These are phyloP conservation scores for Lagenidium giganteum DNA, from an alignment of 352 stramenopile species.

Conservation along the genomic window DNA sequence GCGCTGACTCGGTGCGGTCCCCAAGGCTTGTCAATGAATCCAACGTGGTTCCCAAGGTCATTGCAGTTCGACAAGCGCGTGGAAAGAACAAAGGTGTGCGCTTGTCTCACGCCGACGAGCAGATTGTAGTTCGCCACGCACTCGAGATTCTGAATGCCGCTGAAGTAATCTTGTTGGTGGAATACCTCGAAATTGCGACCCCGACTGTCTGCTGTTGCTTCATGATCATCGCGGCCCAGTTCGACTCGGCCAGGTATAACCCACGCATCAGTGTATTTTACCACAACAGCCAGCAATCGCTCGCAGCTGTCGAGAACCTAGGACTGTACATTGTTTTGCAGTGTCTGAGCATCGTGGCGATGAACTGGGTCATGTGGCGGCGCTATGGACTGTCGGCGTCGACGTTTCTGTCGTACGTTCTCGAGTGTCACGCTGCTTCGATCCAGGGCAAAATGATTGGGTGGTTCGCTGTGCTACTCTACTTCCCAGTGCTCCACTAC, in stretches of 20 bases:
- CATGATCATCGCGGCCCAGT: slow-evolving; percentile 1
- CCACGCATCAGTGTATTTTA: slow-evolving; percentile 1
- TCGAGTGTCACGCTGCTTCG: slow-evolving; percentile 8
- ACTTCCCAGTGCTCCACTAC: slow-evolving; percentile 14
- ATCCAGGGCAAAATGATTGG: slow-evolving; percentile 12
- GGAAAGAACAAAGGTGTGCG: no score
- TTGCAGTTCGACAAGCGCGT: no score
- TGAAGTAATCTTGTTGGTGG: slow-evolving; percentile 13
- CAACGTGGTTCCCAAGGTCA: no score
- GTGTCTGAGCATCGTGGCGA: neutral
- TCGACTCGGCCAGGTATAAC: slow-evolving; percentile 11
- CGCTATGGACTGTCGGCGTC: slow-evolving; percentile 5
- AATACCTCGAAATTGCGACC: slow-evolving; percentile 14
- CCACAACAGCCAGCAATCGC: neutral
- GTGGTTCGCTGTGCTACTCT: slow-evolving; percentile 11
- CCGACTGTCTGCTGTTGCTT: slow-evolving; percentile 7
- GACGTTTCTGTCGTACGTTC: slow-evolving; percentile 6
- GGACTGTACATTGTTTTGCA: slow-evolving; percentile 5
- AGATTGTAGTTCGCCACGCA: neutral
- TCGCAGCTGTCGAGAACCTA: neutral
- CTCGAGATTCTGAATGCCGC: slow-evolving; percentile 3
- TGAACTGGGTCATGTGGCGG: neutral
- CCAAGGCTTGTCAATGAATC: no score
- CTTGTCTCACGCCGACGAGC: no score
- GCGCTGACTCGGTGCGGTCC: no score